Evolutionary conservation across 1,284 basidiomycete species (phyloP), one percentile per base, ranked within the genome.

Genomic region (Rhodofomes roseus): DNA sequence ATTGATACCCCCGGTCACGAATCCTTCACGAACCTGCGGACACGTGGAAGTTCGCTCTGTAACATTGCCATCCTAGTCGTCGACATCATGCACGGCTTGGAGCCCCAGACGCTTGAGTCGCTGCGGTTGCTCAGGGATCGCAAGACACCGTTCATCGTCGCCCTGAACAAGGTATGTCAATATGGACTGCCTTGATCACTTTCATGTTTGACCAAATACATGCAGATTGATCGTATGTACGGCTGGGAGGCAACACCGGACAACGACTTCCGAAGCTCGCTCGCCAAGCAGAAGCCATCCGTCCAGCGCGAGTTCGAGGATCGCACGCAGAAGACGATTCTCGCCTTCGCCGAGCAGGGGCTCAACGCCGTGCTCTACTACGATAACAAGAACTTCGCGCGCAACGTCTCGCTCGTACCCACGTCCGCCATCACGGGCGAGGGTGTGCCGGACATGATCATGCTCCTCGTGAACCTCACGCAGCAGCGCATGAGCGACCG

Each of bases 1-100:
- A 99, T 99, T 70, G 97, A 99, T 76, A 99, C 97, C 2, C 97
- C 97, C 57, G 97, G 97, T 63, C 97, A 99, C 88, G 97, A 99
- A 78, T 98, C 96, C 7, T 99, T 99, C 83, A 96, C 95, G 23
- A 99, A 99, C 74, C 76, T 99, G 72, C 93, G 97, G 59, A 90
- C 92, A 29, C 92, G 97, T 76, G 97, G 97, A 72, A 96, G 93
- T 65, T 98, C 96, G 22, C 82, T 99, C 31, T 99, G 97, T 79
- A 99, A 99, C 78, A 99, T 99, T 67, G 97, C 97, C 64, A 95
- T 99, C 67, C 84, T 99, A 52, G 97, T 99, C 58, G 96, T 99
- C 51, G 97, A 99, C 81, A 98, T 99, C 73, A 98, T 98, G 87
- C 97, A 99, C 77, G 96, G 96, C 60, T 84, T 99, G 58, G 97